Evolutionary conservation across 371 early-diverging fungal species (phyloP), one percentile per base, ranked within the genome.

Genomic region (Encephalitozoon hellem): DNA sequence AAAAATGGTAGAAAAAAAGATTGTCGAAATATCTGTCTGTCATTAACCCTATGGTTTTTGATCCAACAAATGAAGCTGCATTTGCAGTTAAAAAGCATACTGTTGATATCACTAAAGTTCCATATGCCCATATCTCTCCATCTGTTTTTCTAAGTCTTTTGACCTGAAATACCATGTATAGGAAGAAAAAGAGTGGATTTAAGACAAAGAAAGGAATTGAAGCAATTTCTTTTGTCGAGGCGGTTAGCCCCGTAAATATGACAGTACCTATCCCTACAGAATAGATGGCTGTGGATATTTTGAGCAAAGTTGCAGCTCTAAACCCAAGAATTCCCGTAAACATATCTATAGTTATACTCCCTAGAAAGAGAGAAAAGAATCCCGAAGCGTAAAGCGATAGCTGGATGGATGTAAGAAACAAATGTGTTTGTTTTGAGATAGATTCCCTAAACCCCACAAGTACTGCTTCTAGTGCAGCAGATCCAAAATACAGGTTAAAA

Each of bases 71-170:
- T n/a, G 68, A 23, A 23, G 25, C 41, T 28, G 69, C 12, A 41
- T 30, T 51, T 26, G 59, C 32, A 4, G 73, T n/a, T 23, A 64
- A 6, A 49, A 72, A 75, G 66, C 76, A 78, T 32, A 45, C 23
- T 32, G 73, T 21, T 25, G 74, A 30, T 23, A 83, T 55, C 3
- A 32, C 12, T 18, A 83, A 65, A 1, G 77, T 74, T 2, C 83
- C 77, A 78, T 75, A 83, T 21, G 78, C 71, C 83, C 83, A 83
- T 15, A 83, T 51, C 23, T 83, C 83, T 47, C 54, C 45, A 12
- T 76, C 70, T 23, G 42, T 75, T n/a, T 63, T 53, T 47, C 43
- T 78, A 26, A 83, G 49, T 23, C 52, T 74, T 41, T 25, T 39
- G 9, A 75, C 39, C 55, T 83, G 83, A 2, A 66, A 21, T 11